Evolutionary conservation across 495 filamentous ascomycete genomes (phyloP).

Genomic region (Aspergillus avenaceus): DNA sequence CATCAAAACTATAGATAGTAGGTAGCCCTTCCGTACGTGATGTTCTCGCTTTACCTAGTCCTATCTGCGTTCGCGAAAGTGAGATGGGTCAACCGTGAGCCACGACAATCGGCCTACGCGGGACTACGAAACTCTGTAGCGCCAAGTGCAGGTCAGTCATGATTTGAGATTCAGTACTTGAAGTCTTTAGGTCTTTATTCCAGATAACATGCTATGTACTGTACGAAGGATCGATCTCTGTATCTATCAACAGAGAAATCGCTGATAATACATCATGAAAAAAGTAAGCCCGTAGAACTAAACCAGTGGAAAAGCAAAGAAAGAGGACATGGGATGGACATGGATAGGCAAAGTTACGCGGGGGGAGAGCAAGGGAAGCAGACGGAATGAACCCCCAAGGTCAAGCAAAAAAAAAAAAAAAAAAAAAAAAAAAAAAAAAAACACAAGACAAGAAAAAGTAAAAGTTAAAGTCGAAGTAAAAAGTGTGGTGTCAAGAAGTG

Average conservation of each 20-base stretch:
- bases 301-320: slow-evolving; percentile 1
- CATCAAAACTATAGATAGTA: too few relatives aligned
- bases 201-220: slow-evolving; percentile 1
- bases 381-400: not conserved
- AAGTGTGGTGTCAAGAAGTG: too few relatives aligned
- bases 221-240: not conserved
- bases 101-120: too few relatives aligned
- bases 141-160: not conserved
- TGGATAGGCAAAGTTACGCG: not conserved
- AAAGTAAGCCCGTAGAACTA: too few relatives aligned
- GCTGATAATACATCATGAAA: slow-evolving; percentile 1
- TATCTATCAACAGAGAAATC: not conserved
- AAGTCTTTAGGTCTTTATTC: not conserved
- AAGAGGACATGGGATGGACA: not conserved
- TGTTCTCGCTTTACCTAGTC: too few relatives aligned
- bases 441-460: not conserved
- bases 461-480: too few relatives aligned
- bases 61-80: too few relatives aligned
- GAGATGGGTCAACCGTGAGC: too few relatives aligned
- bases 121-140: too few relatives aligned
- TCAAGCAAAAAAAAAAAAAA: not conserved
- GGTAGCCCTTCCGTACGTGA: too few relatives aligned
- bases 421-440: slow-evolving; percentile 4
- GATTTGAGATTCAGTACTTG: too few relatives aligned
- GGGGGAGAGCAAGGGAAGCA: not conserved